A percentile compares a stretch with the other conserved stretches of the same genome.
These are phyloP conservation scores for Yarrowia keelungensis DNA, from an alignment of 805 yeast species.

Conservation along the genomic window DNA sequence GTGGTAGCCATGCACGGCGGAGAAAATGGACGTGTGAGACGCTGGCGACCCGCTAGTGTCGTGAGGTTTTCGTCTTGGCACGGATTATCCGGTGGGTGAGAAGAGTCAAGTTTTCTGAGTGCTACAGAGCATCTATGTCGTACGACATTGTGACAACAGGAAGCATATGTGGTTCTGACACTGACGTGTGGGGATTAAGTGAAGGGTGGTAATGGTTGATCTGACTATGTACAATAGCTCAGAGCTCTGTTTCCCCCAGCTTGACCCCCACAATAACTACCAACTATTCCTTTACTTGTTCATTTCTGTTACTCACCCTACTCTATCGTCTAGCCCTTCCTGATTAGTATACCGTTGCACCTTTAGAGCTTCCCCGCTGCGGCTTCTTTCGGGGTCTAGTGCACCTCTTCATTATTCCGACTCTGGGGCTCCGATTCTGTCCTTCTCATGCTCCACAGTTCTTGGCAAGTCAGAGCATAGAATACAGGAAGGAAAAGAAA, in stretches of 20 bases:
- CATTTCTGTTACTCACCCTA: too few species aligned
- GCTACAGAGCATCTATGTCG: too few species aligned
- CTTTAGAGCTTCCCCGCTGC: background rate
- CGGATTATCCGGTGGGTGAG: constrained; percentile 18
- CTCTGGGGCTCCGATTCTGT: background rate
- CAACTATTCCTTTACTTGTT: too few species aligned
- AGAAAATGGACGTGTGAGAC: constrained; percentile 6
- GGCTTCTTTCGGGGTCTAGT: background rate
- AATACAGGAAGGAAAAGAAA: too few species aligned
- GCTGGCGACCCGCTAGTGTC: background rate
- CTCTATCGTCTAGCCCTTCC: background rate
- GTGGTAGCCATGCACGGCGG: constrained; percentile 1
- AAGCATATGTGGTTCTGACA: background rate
- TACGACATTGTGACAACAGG: too few species aligned
- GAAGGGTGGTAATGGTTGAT: too few species aligned
- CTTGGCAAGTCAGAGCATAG: constrained; percentile 2
- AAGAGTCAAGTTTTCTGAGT: background rate
- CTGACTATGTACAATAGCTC: too few species aligned
- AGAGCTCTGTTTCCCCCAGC: too few species aligned
- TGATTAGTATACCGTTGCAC: background rate
- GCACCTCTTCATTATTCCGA: background rate
- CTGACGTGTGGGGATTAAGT: constrained; percentile 18
- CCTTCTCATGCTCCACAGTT: background rate
- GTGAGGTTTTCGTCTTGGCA: constrained; percentile 19
- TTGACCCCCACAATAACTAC: too few species aligned